Evolutionary conservation across 1,139 yeast species (phyloP), one percentile per base, ranked within the genome.

Genomic region (Taphrina populina): DNA sequence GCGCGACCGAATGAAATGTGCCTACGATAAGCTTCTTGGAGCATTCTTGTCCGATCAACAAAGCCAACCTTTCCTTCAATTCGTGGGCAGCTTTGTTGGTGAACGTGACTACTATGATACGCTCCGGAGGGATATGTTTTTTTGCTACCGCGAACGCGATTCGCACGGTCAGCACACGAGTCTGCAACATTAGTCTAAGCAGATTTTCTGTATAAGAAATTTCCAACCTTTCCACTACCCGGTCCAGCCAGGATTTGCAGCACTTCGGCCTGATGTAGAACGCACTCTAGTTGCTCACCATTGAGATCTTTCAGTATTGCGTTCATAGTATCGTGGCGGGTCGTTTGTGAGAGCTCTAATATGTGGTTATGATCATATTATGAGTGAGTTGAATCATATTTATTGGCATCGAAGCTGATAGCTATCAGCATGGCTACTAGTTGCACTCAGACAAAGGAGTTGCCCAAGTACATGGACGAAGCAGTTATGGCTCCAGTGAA

Each of bases 191-290:
- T 33, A 30, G n/a, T 15, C 10, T 4, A 21, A 19, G 27, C 13
- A 23, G 3, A 6, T 6, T 2, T 19, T 27, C 30, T n/a, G 8
- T 19, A 5, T 6, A 10, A 2, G n/a, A 13, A 2, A n/a, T 19
- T 10, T 23, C 15, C 44, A 5, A 39, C 51, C 56, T 55, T 59
- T 49, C 77, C 78, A 1, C 82, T 84, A 1, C 97, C 96, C 0
- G 96, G 96, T 0, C 96, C 96, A 0, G 96, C 96, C 30, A 88
- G 76, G 26, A 90, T 81, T 66, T 87, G 95, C 36, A 88, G 71
- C n/a, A 55, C 53, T 11, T 30, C 46, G 7, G 53, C 49, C 7
- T 43, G 43, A 17, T 44, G 53, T n/a, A 13, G 26, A 15, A 55
- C 58, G 40, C 54, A 49, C 24, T 29, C 39, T 13, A 24, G 4